Percentiles rank a stretch among this genome's conserved stretches.
Evolutionary conservation across 345 rosid species (phyloP).

Genomic region (Acer negundo): DNA sequence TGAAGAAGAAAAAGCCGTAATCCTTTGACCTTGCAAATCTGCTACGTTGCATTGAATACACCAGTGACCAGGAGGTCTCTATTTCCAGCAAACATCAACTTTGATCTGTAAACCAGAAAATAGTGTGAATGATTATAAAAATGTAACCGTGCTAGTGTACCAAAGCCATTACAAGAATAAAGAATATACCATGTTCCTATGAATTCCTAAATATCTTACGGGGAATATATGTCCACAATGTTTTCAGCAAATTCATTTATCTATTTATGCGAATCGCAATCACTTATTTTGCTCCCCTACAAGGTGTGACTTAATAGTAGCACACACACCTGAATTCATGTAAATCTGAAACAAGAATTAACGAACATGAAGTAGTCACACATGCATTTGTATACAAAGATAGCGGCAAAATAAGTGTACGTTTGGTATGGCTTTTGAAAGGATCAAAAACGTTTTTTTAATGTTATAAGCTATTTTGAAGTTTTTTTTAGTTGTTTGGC

Average conservation of each 20-base stretch:
- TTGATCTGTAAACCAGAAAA: constrained; percentile 7
- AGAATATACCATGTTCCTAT: neutral
- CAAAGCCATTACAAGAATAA: neutral
- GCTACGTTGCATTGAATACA: neutral
- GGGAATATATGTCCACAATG: neutral
- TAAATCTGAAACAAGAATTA: neutral
- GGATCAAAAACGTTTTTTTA: too few relatives aligned
- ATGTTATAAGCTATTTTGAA: too few relatives aligned
- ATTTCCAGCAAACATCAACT: neutral
- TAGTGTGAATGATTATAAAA: neutral
- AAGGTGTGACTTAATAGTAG: neutral
- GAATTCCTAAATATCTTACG: too few relatives aligned
- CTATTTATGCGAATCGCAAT: neutral
- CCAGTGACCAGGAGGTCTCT: neutral
- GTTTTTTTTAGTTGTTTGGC: too few relatives aligned
- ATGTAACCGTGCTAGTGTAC: neutral
- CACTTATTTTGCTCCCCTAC: neutral
- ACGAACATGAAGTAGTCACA: neutral
- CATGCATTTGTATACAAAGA: neutral
- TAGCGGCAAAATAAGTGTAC: too few relatives aligned
- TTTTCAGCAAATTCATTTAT: neutral
- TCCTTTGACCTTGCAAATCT: neutral
- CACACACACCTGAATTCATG: neutral
- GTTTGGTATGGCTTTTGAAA: too few relatives aligned
- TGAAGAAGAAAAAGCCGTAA: neutral